Conservation (phyloP, 2,329 filamentous ascomycete species). For the Aureobasidium sp. region DNA sequence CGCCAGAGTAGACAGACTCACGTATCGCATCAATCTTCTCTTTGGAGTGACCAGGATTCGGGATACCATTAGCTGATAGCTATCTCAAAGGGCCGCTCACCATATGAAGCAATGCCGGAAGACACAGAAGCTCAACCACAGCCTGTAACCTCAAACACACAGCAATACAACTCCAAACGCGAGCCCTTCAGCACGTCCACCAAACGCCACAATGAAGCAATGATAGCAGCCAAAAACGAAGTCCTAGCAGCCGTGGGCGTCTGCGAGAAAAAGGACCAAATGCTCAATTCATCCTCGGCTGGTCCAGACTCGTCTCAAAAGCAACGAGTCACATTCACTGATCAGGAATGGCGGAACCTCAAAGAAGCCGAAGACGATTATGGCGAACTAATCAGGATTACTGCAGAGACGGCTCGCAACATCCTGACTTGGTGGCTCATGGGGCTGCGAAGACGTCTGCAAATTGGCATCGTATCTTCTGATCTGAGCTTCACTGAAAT, state of each 20-base stretch:
- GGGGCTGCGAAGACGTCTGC: conserved; percentile 14
- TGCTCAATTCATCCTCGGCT: too few relatives aligned
- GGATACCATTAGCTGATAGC: not conserved
- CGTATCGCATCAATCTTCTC: not conserved
- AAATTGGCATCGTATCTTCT: conserved; percentile 13
- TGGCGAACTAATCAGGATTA: conserved; percentile 15
- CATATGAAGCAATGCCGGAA: conserved; percentile 27
- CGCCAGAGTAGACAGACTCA: too few relatives aligned
- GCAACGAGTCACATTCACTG: not conserved
- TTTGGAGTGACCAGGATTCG: not conserved
- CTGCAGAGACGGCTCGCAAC: conserved; percentile 6
- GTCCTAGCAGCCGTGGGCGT: conserved; percentile 43
- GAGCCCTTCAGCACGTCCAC: conserved; percentile 38
- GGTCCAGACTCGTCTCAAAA: not conserved
- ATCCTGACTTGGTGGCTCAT: conserved; percentile 17
- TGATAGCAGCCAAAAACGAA: conserved; percentile 42
- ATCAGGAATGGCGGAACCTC: conserved; percentile 12
- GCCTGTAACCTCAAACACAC: conserved; percentile 23
- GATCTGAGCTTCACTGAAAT: not conserved
- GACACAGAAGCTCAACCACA: not conserved
- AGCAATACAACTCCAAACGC: conserved; percentile 40
- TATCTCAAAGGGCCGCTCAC: conserved; percentile 33
- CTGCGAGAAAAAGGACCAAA: conserved; percentile 33
- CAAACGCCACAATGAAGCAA: conserved; percentile 33
- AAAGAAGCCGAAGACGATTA: conserved; percentile 17